Evolutionary conservation across 192 early-diverging fungal genomes (phyloP), one percentile per base, ranked within the genome.

Genomic region (Coemansia sp.): DNA sequence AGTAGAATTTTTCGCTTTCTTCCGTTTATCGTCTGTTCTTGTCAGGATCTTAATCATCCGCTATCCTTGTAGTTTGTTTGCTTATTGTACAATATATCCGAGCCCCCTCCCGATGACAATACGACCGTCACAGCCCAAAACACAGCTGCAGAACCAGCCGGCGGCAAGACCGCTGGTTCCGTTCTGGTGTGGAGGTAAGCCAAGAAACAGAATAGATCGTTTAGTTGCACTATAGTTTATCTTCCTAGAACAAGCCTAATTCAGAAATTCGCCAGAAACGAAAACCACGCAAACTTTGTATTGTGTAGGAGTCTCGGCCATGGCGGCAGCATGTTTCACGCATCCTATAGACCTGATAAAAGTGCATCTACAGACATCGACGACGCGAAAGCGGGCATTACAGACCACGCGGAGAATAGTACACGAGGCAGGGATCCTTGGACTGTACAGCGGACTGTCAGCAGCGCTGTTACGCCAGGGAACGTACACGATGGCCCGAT

Each of bases 271-370:
- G 14, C 38, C 38, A 41, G 17, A 1, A 17, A 1, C 4, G 38
- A 3, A 41, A 17, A 2, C 4, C 0, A 1, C 38, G 2, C 10
- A 13, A 4, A 38, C 52, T 31, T 36, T 28, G 17, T 31, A 44
- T 40, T 25, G 17, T 58, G 23, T 69, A 80, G 77, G 77, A 28
- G 71, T 80, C 27, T 69, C 77, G 50, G 70, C 77, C 0, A 80
- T 80, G 77, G 61, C 72, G 9, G 77, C 77, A n/a, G 67, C 64
- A 1, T 80, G 86, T 15, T 87, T 90, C 31, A 88, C 87, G 2
- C 89, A 96, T 75, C 88, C 91, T 47, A 83, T 97, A 40, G 93
- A 95, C 72, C 75, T 93, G 45, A 81, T 90, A 50, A 96, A 98
- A 68, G 96, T 98, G 31, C 88, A 93, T 14, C 70, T 98, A 48